Evolutionary conservation across 495 filamentous ascomycete species (phyloP), one percentile per base, ranked within the genome.

Genomic region (Penicillium bovifimosum): DNA sequence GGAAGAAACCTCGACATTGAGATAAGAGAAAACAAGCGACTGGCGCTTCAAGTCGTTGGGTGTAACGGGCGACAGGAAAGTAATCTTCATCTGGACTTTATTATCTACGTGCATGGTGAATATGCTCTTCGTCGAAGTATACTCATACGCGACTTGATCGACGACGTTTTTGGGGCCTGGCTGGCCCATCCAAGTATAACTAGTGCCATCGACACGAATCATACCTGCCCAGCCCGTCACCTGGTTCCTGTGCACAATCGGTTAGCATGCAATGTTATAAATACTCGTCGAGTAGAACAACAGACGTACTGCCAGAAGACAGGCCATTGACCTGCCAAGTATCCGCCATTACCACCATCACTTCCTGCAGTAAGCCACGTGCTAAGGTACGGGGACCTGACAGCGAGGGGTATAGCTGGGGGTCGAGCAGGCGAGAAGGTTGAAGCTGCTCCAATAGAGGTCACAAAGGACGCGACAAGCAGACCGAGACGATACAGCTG

Each of bases 141-240:
- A 84, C 42, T 77, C 72, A 52, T 65, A 80, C 8, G 76, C 60
- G 10, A 68, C 75, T 60, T 84, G 81, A 31, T 73, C 71, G 28
- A 79, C 71, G 28, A 79, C 79, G 5, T 61, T 61, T 6, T 58
- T 61, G 0, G 70, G 50, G 5, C 67, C 67, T 6, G 69, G 68
- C 31, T 67, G 26, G 11, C 80, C 81, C 76, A 84, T 78, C 81
- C 81, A 84, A 6, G 71, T 76, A 56, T 83, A 83, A 17, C 66
- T 60, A 18, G 55, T 60, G 27, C 76, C 75, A 55, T 83, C 81
- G 6, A 84, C 80, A 42, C 77, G 77, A 33, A 84, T 71, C 46
- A 82, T 51, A 33, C 81, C 81, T 43, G 73, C 62, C 81, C 81
- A 84, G 8, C 73, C 81, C 36, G 61, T 73, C 14, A 75, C 56